Conservation (phyloP, 768 basidiomycete species). For the Auriculariales sp. region DNA sequence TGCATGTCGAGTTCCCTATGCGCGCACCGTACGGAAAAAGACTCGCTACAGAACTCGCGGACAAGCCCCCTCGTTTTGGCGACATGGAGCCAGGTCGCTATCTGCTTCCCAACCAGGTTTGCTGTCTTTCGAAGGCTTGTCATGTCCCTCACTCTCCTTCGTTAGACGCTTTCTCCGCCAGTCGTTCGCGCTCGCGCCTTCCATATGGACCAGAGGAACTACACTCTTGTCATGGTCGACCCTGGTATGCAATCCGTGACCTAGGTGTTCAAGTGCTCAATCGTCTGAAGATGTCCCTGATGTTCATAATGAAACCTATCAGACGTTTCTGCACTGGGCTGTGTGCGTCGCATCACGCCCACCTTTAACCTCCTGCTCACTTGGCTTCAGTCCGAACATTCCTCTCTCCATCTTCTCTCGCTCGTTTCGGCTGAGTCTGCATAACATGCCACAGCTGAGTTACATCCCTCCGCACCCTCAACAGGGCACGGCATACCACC, state of each 20-base stretch:
- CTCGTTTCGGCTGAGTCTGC: slow-evolving; percentile 11
- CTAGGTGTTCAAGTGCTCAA: not conserved
- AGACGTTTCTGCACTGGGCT: slow-evolving; percentile 73
- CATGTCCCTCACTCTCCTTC: too few relatives aligned
- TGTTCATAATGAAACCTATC: slow-evolving; percentile 44
- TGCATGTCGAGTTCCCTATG: slow-evolving; percentile 47
- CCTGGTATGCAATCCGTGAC: slow-evolving; percentile 36
- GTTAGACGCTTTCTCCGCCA: slow-evolving; percentile 51
- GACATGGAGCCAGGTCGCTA: slow-evolving; percentile 60
- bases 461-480: slow-evolving; percentile 92
- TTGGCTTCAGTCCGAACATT: slow-evolving; percentile 55
- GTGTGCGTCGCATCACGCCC: slow-evolving; percentile 34
- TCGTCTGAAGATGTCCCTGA: slow-evolving; percentile 62
- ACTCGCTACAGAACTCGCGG: slow-evolving; percentile 12
- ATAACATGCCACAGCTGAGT: slow-evolving; percentile 24
- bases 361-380: slow-evolving; percentile 8
- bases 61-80: slow-evolving; percentile 11
- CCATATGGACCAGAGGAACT: slow-evolving; percentile 65
- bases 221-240: slow-evolving; percentile 83
- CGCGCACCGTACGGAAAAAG: slow-evolving; percentile 15
- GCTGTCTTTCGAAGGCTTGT: too few relatives aligned
- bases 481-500: slow-evolving; percentile 78
- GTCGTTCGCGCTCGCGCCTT: slow-evolving; percentile 60
- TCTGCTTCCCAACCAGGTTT: slow-evolving; percentile 52
- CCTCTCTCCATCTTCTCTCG: slow-evolving; percentile 38